Conservation (phyloP, 768 basidiomycete genomes). For the Tephrocybe rancida region DNA sequence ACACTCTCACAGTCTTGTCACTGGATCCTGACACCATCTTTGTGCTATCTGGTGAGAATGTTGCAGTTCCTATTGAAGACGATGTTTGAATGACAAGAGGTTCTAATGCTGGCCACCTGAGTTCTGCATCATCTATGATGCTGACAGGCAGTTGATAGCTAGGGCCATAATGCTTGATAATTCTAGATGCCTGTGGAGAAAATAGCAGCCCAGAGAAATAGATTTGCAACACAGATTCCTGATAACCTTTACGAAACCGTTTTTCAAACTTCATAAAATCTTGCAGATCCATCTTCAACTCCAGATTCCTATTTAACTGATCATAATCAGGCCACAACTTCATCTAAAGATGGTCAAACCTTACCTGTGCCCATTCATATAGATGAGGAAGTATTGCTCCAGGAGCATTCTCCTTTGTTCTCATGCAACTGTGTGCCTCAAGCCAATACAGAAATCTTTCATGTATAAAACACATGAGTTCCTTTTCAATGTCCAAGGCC, state of each 20-base stretch:
- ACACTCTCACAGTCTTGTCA: too few relatives aligned
- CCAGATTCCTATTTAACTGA: background rate
- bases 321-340: background rate
- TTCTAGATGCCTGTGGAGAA: background rate
- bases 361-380: background rate
- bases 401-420: background rate
- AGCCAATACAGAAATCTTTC: constrained; percentile 18
- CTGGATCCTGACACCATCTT: too few relatives aligned
- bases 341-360: too few relatives aligned
- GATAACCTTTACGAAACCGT: background rate
- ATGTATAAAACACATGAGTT: constrained; percentile 2
- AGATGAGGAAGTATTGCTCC: background rate
- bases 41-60: constrained; percentile 10
- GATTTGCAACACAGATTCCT: background rate
- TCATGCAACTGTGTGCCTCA: constrained; percentile 14
- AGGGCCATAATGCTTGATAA: background rate
- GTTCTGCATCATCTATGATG: constrained; percentile 9
- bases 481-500: background rate
- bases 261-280: constrained; percentile 4
- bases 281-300: background rate
- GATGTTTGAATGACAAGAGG: background rate
- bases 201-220: background rate
- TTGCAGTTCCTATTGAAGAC: background rate
- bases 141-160: background rate
- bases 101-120: background rate